Conservation (phyloP, 2,329 filamentous ascomycete species). For the Claviceps sp. region DNA sequence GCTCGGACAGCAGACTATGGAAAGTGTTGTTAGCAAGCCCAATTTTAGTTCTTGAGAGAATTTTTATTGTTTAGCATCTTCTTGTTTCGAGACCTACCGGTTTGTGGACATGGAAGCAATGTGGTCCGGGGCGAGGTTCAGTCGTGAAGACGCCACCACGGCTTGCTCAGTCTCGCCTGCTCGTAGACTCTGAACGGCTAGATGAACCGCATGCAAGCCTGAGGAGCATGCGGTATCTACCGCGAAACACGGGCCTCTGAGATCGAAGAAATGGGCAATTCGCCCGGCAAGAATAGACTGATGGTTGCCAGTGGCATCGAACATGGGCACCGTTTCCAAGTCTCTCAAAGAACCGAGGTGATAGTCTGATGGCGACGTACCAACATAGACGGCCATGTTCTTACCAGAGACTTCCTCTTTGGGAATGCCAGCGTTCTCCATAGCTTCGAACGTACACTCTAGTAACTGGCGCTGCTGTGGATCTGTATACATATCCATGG, state of each 20-base stretch:
- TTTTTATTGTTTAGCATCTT: neutral
- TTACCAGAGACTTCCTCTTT: slow-evolving; percentile 32
- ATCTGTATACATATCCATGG: slow-evolving; percentile 21
- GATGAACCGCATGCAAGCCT: slow-evolving; percentile 34
- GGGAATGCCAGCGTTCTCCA: slow-evolving; percentile 38
- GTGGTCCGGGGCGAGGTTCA: slow-evolving; percentile 32
- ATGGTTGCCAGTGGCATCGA: slow-evolving; percentile 36
- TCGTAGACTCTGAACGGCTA: slow-evolving; percentile 35
- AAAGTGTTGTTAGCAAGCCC: neutral
- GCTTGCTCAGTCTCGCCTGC: slow-evolving; percentile 31
- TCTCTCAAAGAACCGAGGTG: slow-evolving; percentile 30
- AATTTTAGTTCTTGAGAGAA: neutral
- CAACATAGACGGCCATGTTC: slow-evolving; percentile 37
- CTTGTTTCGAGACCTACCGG: neutral
- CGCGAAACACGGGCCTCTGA: slow-evolving; percentile 38
- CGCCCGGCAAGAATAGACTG: slow-evolving; percentile 40
- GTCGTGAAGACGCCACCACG: slow-evolving; percentile 32
- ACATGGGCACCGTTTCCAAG: slow-evolving; percentile 34
- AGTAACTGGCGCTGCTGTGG: slow-evolving; percentile 39
- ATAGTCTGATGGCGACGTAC: slow-evolving; percentile 34
- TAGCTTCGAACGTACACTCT: slow-evolving; percentile 39
- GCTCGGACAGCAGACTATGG: neutral
- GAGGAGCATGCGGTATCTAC: slow-evolving; percentile 40
- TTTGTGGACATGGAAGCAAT: slow-evolving; percentile 15
- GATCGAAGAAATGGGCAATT: slow-evolving; percentile 41